Evolutionary conservation across 1,284 basidiomycete species (phyloP), one percentile per base, ranked within the genome.

Genomic region (Cerioporus squamosus): DNA sequence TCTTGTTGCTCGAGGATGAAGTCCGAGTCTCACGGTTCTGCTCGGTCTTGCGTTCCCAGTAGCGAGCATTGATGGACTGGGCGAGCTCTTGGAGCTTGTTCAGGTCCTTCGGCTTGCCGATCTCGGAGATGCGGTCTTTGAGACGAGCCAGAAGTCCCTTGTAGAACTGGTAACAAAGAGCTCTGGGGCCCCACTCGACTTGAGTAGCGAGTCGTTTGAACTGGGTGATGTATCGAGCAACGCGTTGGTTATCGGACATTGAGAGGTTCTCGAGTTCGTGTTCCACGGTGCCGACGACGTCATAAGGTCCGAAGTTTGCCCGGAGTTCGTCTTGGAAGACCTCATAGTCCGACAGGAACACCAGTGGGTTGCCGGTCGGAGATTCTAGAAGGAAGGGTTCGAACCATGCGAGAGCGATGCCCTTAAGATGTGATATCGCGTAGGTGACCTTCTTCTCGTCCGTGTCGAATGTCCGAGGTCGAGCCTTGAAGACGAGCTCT

Each of bases 401-500:
- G 22, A 53, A 53, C 51, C 51, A 53, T 5, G 20, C 18, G 12
- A 53, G 51, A 12, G 51, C 43, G 10, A 22, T 53, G 2, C 51
- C 51, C 36, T 39, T 44, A 42, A 56, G 54, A 36, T 44, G 50
- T 31, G 54, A 56, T 17, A 56, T 51, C 22, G 36, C 42, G 43
- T 40, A 40, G 39, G 51, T 52, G 15, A 57, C 51, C 33, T 58
- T 58, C 46, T 50, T 53, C 40, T 58, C 33, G 2, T 58, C 24
- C 44, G 46, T 43, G 55, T 46, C 20, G 44, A 57, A 57, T 14
- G 51, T 58, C 39, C 46, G 45, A 22, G 56, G 51, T 18, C 51
- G 40, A 22, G 56, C 51, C 22, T 48, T 47, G 51, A 58, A 58
- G 14, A 58, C 51, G 12, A 58, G 23, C 24, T 58, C 51, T 46